Conservation (phyloP, 139 green algal genomes). For the Microglena sp. region DNA sequence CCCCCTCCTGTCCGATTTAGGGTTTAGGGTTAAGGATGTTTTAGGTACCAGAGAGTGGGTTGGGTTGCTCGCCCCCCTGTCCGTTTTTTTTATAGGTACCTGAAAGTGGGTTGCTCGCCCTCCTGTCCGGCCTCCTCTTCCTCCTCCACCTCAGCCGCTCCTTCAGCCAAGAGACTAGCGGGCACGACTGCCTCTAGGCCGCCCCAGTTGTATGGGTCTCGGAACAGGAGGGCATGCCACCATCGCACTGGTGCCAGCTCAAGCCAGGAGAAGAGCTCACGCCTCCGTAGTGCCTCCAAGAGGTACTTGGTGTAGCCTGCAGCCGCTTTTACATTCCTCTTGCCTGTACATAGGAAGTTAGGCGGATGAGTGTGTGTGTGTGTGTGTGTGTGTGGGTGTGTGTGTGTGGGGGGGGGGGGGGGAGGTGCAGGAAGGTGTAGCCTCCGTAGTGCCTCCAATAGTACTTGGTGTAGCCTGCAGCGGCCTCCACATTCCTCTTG, state of each 20-base stretch:
- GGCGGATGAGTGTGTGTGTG: no score
- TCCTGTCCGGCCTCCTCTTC: no score
- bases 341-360: not conserved
- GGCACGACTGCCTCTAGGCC: slow-evolving; percentile 8
- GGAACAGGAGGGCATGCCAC: slow-evolving; percentile 79
- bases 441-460: not conserved
- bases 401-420: no score
- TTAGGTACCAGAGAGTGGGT: no score
- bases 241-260: slow-evolving; percentile 49
- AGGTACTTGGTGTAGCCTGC: slow-evolving; percentile 75
- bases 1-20: no score
- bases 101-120: no score
- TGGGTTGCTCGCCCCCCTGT: no score
- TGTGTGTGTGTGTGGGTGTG: slow-evolving; percentile 5
- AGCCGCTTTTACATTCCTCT: no score
- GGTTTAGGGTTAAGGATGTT: no score
- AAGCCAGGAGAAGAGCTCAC: slow-evolving; percentile 72
- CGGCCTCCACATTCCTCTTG: slow-evolving; percentile 53
- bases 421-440: no score
- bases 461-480: not conserved
- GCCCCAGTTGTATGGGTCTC: slow-evolving; percentile 58
- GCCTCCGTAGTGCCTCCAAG: slow-evolving; percentile 52
- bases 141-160: no score
- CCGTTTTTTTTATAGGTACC: no score
- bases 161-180: not conserved